Conservation (phyloP, 2,329 filamentous ascomycete species). For the Grosmannia serpens region DNA sequence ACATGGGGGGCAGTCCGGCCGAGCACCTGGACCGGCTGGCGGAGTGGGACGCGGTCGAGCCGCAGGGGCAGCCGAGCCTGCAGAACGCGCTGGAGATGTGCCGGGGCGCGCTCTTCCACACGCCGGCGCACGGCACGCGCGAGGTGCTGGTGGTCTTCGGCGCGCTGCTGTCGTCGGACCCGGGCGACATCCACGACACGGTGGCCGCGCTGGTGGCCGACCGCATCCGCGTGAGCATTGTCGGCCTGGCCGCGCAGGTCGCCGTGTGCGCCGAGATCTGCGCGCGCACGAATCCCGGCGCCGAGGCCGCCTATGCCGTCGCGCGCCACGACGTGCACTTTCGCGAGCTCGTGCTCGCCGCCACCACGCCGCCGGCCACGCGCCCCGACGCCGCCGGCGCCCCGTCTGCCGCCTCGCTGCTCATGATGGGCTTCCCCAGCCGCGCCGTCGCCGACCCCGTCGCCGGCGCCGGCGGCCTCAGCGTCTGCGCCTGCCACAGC, state of each 20-base stretch:
- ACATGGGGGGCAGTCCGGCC: constrained; percentile 82
- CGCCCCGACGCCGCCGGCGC: background rate
- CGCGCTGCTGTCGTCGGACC: constrained; percentile 79
- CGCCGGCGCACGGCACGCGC: constrained; percentile 83
- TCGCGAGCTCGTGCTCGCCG: constrained; percentile 73
- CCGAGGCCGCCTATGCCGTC: constrained; percentile 59
- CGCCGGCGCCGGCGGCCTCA: constrained; percentile 49
- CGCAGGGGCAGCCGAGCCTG: constrained; percentile 65
- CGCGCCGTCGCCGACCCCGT: constrained; percentile 59
- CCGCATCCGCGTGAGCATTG: constrained; percentile 75
- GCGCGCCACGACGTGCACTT: constrained; percentile 82
- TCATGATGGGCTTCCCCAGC: constrained; percentile 98
- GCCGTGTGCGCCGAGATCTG: constrained; percentile 87
- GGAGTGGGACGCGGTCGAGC: constrained; percentile 52
- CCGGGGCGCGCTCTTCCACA: constrained; percentile 80
- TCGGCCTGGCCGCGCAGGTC: constrained; percentile 83
- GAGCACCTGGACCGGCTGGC: constrained; percentile 74
- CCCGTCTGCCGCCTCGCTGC: constrained; percentile 38
- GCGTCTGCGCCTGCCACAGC: constrained; percentile 85
- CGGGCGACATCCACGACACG: constrained; percentile 89
- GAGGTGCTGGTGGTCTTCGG: constrained; percentile 90
- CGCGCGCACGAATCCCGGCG: constrained; percentile 61
- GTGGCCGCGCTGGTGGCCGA: constrained; percentile 69
- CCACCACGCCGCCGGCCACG: constrained; percentile 81
- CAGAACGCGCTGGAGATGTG: constrained; percentile 97